phyloP scores from a whole-genome alignment of 371 early-diverging fungal genomes.

The Actinomucor elegans region DNA sequence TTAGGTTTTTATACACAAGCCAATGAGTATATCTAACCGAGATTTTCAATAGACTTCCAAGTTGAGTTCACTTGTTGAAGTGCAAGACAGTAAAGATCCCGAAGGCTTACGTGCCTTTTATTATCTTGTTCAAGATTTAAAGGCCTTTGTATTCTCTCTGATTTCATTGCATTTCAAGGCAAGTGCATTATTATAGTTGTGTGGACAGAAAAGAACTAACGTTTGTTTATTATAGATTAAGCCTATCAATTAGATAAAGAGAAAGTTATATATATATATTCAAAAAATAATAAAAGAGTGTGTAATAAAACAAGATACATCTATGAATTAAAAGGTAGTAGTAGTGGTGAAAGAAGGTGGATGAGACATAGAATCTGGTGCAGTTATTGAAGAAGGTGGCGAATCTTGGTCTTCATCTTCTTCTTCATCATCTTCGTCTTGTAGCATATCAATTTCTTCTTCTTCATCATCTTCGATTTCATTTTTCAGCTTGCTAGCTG shows the following conservation, averaged over 20 bases:
- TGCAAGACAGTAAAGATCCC: conserved; percentile 88
- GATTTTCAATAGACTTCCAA: conserved; percentile 76
- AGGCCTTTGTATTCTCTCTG: conserved; percentile 92
- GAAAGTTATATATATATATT: not conserved
- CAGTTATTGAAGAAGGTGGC: conserved; percentile 4
- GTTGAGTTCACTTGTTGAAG: conserved; percentile 90
- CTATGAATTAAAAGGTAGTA: not conserved
- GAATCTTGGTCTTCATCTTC: not conserved
- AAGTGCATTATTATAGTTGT: conserved; percentile 19
- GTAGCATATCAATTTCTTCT: conserved; percentile 27
- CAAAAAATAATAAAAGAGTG: conserved; percentile 3
- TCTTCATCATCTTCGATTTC: conserved; percentile 61
- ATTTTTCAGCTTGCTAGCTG: conserved; percentile 14
- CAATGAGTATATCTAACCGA: no score
- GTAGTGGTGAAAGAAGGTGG: not conserved
- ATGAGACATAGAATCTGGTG: not conserved
- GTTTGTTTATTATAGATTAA: conserved; percentile 36
- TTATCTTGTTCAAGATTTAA: conserved; percentile 96
- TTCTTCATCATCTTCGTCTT: conserved; percentile 17
- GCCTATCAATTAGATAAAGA: conserved; percentile 36
- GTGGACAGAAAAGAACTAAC: not conserved
- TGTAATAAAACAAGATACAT: conserved; percentile 7
- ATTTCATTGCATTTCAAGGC: conserved; percentile 97
- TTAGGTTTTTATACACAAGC: no score
- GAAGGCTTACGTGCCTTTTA: conserved; percentile 94